Conservation (phyloP, 140 eudicot species). For the Senecio squalidus region DNA sequence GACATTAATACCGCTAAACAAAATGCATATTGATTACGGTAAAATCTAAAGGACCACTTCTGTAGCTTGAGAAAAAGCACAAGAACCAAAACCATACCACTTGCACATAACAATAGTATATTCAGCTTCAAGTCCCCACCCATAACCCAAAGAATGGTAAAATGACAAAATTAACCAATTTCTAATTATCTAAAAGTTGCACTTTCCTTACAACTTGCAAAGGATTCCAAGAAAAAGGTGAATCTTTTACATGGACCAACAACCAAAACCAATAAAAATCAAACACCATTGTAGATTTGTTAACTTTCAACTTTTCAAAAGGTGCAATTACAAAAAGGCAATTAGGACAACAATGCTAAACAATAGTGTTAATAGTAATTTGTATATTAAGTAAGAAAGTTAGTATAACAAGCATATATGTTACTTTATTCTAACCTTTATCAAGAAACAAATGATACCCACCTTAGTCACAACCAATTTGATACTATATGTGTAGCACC, state of each 20-base stretch:
- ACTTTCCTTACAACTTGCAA: constrained; percentile 18
- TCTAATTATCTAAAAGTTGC: constrained; percentile 8
- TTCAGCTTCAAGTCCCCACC: constrained; percentile 21
- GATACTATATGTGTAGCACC: constrained; percentile 28
- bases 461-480: constrained; percentile 9
- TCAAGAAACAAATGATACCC: constrained; percentile 21
- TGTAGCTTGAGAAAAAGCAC: constrained; percentile 12
- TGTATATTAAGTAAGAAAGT: background rate
- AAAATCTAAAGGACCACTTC: background rate
- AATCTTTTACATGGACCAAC: constrained; percentile 19
- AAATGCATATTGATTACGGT: background rate
- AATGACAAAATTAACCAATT: constrained; percentile 20
- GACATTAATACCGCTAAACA: background rate
- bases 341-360: constrained; percentile 1
- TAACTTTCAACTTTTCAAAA: constrained; percentile 12
- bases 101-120: constrained; percentile 22
- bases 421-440: constrained; percentile 14
- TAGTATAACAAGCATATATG: background rate
- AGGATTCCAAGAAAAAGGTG: constrained; percentile 16
- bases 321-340: constrained; percentile 5
- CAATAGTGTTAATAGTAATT: constrained; percentile 1
- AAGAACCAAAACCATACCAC: constrained; percentile 16
- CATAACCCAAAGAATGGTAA: constrained; percentile 8
- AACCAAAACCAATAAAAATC: constrained; percentile 7
- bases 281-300: background rate